Evolutionary conservation across 108 stramenopile genomes (phyloP).

Genomic region (Skeletonema menzelii): DNA sequence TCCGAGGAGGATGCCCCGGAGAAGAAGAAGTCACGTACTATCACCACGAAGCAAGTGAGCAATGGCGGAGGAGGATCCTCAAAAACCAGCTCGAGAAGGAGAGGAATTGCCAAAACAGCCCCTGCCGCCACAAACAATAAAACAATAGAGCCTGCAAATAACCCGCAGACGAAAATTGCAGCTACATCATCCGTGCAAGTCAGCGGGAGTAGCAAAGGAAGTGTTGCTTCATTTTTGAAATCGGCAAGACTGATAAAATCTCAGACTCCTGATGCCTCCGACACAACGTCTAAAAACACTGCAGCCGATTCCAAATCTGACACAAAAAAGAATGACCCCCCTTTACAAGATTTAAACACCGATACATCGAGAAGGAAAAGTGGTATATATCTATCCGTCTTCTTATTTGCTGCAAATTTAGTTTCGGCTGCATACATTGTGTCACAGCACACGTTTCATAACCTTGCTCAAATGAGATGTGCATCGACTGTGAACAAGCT

Average conservation of each 20-base stretch:
- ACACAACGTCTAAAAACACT: neutral
- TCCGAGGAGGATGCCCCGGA: neutral
- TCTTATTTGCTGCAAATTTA: neutral
- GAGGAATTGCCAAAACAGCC: neutral
- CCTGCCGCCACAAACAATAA: neutral
- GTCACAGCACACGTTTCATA: neutral
- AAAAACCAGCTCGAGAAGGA: neutral
- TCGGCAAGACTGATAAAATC: neutral
- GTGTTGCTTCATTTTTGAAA: neutral
- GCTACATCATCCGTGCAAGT: neutral
- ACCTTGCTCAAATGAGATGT: neutral
- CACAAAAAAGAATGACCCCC: neutral
- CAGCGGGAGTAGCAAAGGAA: neutral
- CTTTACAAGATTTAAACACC: neutral
- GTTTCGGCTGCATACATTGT: neutral
- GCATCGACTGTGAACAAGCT: neutral
- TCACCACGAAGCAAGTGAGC: neutral
- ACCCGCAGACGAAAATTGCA: neutral
- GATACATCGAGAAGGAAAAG: neutral
- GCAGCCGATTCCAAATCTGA: neutral
- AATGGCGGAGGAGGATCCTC: neutral
- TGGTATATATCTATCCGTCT: neutral
- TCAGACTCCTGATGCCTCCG: neutral
- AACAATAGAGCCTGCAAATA: neutral
- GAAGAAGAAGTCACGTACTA: conserved; percentile 1